Evolutionary conservation across 805 yeast species (phyloP).

Genomic region (Candida pseudoglaebosa): DNA sequence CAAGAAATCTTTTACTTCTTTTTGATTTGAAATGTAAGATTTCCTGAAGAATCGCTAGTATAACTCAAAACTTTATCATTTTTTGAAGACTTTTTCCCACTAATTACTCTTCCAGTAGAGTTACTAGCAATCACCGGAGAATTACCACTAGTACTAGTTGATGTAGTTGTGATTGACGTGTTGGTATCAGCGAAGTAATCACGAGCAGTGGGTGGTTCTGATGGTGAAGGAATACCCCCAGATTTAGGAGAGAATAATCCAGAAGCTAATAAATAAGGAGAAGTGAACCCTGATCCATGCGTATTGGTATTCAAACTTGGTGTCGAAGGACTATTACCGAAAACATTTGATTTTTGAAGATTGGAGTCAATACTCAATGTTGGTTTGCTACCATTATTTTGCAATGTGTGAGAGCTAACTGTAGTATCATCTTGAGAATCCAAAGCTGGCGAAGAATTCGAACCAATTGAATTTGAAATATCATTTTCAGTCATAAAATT

Average conservation of each 20-base stretch:
- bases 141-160: constrained; percentile 1
- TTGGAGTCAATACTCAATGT: constrained; percentile 33
- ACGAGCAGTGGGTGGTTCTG: constrained; percentile 3
- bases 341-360: constrained; percentile 4
- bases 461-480: constrained; percentile 24
- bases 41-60: constrained; percentile 37
- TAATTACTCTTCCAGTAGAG: constrained; percentile 21
- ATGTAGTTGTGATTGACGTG: constrained; percentile 1
- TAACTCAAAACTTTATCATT: constrained; percentile 38
- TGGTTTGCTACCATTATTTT: constrained; percentile 14
- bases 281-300: constrained; percentile 48
- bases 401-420: constrained; percentile 18
- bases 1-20: constrained; percentile 11
- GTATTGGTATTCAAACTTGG: constrained; percentile 20
- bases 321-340: constrained; percentile 31
- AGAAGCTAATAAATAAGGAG: constrained; percentile 66
- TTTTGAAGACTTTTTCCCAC: constrained; percentile 18
- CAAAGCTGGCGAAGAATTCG: constrained; percentile 26
- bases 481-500: constrained; percentile 10
- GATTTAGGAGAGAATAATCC: constrained; percentile 53
- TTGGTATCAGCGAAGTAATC: constrained; percentile 1
- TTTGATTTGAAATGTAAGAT: constrained; percentile 33
- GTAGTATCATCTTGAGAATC: constrained; percentile 32
- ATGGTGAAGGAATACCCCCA: constrained; percentile 6
- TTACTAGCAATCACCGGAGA: constrained; percentile 11